phyloP scores from a whole-genome alignment of 2,329 filamentous ascomycete species.

The Pestalotiopsis sp. region DNA sequence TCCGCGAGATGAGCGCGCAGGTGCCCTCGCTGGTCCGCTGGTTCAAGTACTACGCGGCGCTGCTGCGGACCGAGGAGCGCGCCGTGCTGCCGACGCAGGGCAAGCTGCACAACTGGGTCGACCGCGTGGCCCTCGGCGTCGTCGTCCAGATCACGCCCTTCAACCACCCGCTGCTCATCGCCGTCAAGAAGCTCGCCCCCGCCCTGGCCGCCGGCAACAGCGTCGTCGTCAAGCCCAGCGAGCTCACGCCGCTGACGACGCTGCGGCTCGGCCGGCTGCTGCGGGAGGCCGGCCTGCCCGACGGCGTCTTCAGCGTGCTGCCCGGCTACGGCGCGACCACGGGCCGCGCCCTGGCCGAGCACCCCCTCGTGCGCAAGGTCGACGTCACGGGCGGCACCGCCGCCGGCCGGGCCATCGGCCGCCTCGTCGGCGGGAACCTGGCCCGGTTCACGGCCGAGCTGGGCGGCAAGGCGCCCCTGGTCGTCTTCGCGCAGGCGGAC shows the following conservation, averaged over 20 bases:
- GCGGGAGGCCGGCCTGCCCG: slow-evolving; percentile 69
- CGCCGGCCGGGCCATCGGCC: slow-evolving; percentile 70
- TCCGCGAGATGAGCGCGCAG: slow-evolving; percentile 73
- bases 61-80: slow-evolving; percentile 69
- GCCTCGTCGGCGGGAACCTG: slow-evolving; percentile 66
- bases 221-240: slow-evolving; percentile 64
- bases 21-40: slow-evolving; percentile 67
- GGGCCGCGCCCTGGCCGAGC: slow-evolving; percentile 56
- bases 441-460: slow-evolving; percentile 73
- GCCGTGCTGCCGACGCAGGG: slow-evolving; percentile 66
- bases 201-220: slow-evolving; percentile 62
- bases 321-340: slow-evolving; percentile 56
- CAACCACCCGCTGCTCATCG: slow-evolving; percentile 61
- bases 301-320: slow-evolving; percentile 68
- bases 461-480: slow-evolving; percentile 70
- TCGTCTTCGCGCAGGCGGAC: slow-evolving; percentile 68
- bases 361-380: slow-evolving; percentile 61
- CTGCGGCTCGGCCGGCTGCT: slow-evolving; percentile 62
- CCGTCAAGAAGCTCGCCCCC: slow-evolving; percentile 62
- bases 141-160: slow-evolving; percentile 60
- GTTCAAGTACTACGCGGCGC: slow-evolving; percentile 72
- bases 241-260: slow-evolving; percentile 64
- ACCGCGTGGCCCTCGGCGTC: slow-evolving; percentile 59
- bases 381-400: slow-evolving; percentile 76
- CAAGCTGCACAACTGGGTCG: slow-evolving; percentile 59